Base-by-base conservation (phyloP, 805 yeast genomes). In the Sungouiozyma ichnusensis region DNA sequence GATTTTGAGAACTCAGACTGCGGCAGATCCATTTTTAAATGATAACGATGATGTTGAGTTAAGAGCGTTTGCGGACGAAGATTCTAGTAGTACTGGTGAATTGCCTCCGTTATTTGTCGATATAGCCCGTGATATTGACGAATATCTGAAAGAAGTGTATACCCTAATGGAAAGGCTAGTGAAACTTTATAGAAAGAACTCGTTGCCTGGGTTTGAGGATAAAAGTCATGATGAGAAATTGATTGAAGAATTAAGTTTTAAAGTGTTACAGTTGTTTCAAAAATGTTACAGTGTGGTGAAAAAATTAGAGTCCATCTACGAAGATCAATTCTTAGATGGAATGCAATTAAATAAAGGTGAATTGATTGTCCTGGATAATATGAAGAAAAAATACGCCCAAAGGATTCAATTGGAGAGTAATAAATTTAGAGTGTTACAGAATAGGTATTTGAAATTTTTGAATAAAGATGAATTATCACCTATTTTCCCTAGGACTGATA, bases 161-260 rank as follows among this genome's bases (percentile, higher is more conserved):
- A 54, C 55, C 19, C 69, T 76, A 46, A 72, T 84, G 49, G 74
- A 71, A 40, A 75, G 73, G 50, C 69, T 90, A 52, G 79, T 78
- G 39, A 72, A 73, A 34, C 62, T 86, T 31, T 92, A 92, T 60
- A 81, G 82, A 59, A 83, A 81, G 63, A 81, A 87, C 51, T 69
- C 90, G 13, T 72, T 92, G 31, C 95, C 97, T 2, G 92, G 92
- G 16, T 85, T 86, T 57, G 80, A 76, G 51, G 97, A 92, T 61
- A 77, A 86, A 46, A 72, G 78, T 14, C 68, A 68, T 29, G 82
- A 85, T 49, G 96, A 88, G 49, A 72, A 72, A 39, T 76, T 77
- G 55, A 86, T 92, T 45, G 96, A 92, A 54, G 74, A 74, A 40
- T 62, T 87, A 50, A 85, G 90, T 43, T 79, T 76, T 51, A 68